phyloP scores from a whole-genome alignment of 148 eudicot genomes.

The Fagopyrum homotropicum region DNA sequence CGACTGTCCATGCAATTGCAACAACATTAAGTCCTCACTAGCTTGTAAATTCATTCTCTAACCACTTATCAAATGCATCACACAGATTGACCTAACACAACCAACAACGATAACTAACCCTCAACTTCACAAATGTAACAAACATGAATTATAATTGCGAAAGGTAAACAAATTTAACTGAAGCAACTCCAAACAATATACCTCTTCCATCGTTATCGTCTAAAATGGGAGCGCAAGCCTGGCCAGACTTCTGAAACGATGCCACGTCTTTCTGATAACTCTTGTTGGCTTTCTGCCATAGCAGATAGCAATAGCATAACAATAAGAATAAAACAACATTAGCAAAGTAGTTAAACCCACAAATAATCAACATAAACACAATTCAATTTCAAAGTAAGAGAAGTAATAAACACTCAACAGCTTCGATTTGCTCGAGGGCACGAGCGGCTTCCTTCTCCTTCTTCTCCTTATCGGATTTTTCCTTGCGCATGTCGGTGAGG shows the following conservation, averaged over 20 bases:
- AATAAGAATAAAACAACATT: not conserved
- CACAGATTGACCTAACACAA: not conserved
- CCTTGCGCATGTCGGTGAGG: conserved; percentile 72
- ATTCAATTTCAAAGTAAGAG: not conserved
- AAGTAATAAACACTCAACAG: conserved; percentile 34
- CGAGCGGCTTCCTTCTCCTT: conserved; percentile 56
- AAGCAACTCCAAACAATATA: conserved; percentile 10
- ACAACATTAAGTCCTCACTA: not conserved
- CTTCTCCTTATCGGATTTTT: conserved; percentile 77
- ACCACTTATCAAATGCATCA: not conserved
- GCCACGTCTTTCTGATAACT: conserved; percentile 87
- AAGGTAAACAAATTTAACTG: not conserved
- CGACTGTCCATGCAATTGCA: not conserved
- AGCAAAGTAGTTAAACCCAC: not conserved
- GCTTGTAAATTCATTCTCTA: not conserved
- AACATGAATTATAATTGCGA: not conserved
- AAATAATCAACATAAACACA: not conserved
- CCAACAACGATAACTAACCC: not conserved
- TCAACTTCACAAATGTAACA: not conserved
- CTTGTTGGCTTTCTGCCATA: conserved; percentile 71
- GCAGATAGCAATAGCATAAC: not conserved
- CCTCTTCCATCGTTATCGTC: conserved; percentile 45
- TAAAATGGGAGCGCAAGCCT: conserved; percentile 41
- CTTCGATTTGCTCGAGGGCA: conserved; percentile 85
- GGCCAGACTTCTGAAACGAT: conserved; percentile 48